These are phyloP conservation scores for Aspergillus sp. DNA, from an alignment of 2,329 filamentous ascomycete species.

Conservation along the genomic window DNA sequence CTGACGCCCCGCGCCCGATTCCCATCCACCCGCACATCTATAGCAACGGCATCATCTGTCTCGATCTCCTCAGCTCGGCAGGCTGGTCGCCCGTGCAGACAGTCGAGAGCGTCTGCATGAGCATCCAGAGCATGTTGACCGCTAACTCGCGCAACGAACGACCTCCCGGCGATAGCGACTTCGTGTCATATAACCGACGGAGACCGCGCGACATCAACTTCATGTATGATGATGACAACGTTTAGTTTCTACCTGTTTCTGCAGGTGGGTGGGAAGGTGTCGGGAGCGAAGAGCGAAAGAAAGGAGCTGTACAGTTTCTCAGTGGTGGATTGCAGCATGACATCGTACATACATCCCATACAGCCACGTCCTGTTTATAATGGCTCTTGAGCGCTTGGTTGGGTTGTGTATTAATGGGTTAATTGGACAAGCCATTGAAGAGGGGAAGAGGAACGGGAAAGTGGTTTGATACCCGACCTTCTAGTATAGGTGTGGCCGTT, in stretches of 20 bases:
- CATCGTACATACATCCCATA: not conserved
- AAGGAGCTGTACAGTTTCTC: not conserved
- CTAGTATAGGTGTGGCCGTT: not conserved
- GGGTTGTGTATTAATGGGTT: not conserved
- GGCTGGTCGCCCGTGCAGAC: conserved; percentile 98
- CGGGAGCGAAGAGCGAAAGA: not conserved
- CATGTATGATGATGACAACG: conserved; percentile 85
- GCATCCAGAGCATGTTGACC: conserved; percentile 96
- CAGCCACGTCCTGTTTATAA: not conserved
- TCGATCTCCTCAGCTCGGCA: conserved; percentile 81
- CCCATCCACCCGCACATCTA: conserved; percentile 98
- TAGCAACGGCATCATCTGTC: conserved; percentile 96
- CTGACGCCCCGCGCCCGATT: conserved; percentile 57
- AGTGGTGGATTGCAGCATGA: not conserved
- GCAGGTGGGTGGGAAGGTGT: not conserved
- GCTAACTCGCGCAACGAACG: conserved; percentile 90
- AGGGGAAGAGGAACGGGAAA: not conserved
- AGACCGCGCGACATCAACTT: conserved; percentile 89
- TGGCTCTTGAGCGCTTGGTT: not conserved
- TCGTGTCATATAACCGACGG: conserved; percentile 75
- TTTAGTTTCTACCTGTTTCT: conserved; percentile 45
- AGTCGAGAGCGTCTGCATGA: conserved; percentile 95
- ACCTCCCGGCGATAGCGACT: conserved; percentile 85
- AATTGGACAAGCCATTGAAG: not conserved
- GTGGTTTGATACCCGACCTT: not conserved